phyloP scores from a whole-genome alignment of 176 grass and related monocot species.

The Zizania latifolia region DNA sequence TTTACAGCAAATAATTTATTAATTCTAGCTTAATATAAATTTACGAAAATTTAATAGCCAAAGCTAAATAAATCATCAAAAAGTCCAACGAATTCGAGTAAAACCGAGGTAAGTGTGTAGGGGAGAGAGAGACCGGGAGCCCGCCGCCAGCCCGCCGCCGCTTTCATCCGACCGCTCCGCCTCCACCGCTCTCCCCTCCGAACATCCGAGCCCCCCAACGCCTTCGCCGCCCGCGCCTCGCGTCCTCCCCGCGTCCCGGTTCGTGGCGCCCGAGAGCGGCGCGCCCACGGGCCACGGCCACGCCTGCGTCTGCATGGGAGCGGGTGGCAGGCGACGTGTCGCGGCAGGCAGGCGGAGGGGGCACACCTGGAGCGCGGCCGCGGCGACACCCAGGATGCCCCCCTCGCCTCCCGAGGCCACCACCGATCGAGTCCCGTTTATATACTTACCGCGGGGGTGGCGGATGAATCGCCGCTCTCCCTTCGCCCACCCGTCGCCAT shows the following conservation, averaged over 20 bases:
- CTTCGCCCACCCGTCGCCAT: slow-evolving; percentile 5
- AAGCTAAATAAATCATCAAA: too few relatives aligned
- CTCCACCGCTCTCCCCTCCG: neutral
- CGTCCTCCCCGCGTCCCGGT: neutral
- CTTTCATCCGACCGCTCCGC: neutral
- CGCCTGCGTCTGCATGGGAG: neutral
- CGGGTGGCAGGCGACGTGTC: slow-evolving; percentile 37
- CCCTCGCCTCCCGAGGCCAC: neutral
- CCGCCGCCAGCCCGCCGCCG: too few relatives aligned
- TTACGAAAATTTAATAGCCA: too few relatives aligned
- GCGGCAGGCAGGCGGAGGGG: neutral
- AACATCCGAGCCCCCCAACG: too few relatives aligned
- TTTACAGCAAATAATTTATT: too few relatives aligned
- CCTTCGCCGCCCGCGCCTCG: neutral
- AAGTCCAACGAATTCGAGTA: too few relatives aligned
- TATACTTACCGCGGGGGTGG: neutral
- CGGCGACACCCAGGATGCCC: slow-evolving; percentile 22
- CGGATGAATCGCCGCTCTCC: neutral
- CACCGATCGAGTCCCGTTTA: neutral
- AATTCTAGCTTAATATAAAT: too few relatives aligned
- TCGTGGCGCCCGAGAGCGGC: slow-evolving; percentile 8
- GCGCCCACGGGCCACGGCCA: neutral
- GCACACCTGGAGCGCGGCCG: slow-evolving; percentile 24
- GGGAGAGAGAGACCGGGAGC: too few relatives aligned
- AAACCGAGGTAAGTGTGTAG: too few relatives aligned